Evolutionary conservation across 805 yeast species (phyloP), one percentile per base, ranked within the genome.

Genomic region (Ogataea thermomethanolica): DNA sequence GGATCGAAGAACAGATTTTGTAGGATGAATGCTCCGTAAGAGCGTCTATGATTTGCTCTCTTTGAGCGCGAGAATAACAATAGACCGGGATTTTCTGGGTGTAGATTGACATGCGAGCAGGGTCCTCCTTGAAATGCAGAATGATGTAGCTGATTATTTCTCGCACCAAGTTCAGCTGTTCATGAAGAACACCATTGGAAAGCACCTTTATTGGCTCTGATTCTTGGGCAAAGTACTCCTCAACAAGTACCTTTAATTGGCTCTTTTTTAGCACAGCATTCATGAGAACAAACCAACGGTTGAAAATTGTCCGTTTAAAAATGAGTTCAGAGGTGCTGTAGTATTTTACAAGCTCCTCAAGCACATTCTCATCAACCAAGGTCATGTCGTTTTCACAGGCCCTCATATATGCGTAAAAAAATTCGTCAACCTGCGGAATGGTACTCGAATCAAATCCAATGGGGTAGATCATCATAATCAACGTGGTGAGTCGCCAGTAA

Each of bases 261-360:
- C 59, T 53, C 10, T 31, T 31, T 7, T 51, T 58, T 28, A 48
- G 73, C 66, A 33, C 61, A 46, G 5, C 43, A 33, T 49, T 75
- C 65, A 29, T 71, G 39, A 81, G 43, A 1, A 80, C 72, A 28
- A 70, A 51, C 88, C 88, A 83, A 50, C 86, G 73, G 8, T 51
- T 46, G 37, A 79, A 67, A 0, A 69, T 38, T 10, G 53, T 39
- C 25, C 43, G 22, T 7, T 64, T 39, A 35, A 58, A 44, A 1
- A 39, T 37, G 1, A 15, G 5, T 1, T 39, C 13, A 2, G 55
- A 33, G 6, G 35, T 45, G 12, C 44, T 35, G 10, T 62, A 50
- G 39, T 47, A 60, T 5, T 43, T 36, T n/a, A 66, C 34, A 35
- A 68, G 65, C 1, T 43, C 37, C 1, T 35, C 26, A 4, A 47